Evolutionary conservation across 2,329 filamentous ascomycete species (phyloP).

Genomic region (Colletotrichum horii): DNA sequence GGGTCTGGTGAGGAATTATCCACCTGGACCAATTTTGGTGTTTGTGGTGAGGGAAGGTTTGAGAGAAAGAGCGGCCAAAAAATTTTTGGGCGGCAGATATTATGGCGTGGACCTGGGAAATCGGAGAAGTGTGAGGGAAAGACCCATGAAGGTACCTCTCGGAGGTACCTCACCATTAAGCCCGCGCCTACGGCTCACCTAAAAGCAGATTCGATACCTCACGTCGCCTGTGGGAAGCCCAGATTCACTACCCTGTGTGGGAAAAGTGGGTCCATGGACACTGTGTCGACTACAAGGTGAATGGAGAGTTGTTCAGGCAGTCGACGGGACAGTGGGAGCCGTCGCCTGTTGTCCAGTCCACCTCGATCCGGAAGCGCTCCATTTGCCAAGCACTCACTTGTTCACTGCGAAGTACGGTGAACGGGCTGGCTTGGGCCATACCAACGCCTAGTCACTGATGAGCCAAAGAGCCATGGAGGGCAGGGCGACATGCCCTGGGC

Average conservation of each 20-base stretch:
- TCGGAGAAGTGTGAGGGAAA: slow-evolving; percentile 10
- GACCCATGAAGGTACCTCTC: slow-evolving; percentile 11
- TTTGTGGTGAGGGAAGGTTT: slow-evolving; percentile 24
- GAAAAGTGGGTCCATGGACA: not conserved
- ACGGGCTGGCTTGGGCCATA: not conserved
- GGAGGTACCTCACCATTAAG: slow-evolving; percentile 9
- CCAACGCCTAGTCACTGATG: not conserved
- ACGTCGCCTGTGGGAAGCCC: not conserved
- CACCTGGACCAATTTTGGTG: slow-evolving; percentile 23
- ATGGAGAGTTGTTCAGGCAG: not conserved
- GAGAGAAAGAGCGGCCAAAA: slow-evolving; percentile 13
- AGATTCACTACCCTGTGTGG: not conserved
- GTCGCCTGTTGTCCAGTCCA: not conserved
- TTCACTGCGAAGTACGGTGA: not conserved
- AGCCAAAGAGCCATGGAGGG: not conserved
- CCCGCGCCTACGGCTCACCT: not conserved
- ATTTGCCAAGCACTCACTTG: not conserved
- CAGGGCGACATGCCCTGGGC: not conserved
- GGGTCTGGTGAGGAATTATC: slow-evolving; percentile 22
- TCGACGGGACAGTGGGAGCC: no score
- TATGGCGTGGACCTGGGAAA: slow-evolving; percentile 17
- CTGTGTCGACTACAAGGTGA: not conserved
- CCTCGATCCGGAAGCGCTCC: not conserved
- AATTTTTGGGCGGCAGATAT: slow-evolving; percentile 22
- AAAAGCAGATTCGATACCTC: not conserved